phyloP scores from a whole-genome alignment of 2,329 filamentous ascomycete genomes.

The Arthrobotrys entomopaga region DNA sequence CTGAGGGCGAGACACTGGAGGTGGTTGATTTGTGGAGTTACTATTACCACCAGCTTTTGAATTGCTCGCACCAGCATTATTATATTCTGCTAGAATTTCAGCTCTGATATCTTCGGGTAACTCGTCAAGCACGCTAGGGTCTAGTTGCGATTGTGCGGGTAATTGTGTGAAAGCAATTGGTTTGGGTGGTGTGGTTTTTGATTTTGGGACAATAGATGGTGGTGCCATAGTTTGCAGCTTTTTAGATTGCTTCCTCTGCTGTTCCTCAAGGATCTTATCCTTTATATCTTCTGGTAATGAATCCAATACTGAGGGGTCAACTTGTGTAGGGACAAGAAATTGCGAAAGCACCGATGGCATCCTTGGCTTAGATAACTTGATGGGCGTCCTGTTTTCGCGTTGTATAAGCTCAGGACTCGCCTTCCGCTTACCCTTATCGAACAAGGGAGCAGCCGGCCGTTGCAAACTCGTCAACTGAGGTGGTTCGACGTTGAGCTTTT shows the following conservation, averaged over 20 bases:
- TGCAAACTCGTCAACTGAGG: conserved; percentile 67
- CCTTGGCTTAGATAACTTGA: conserved; percentile 73
- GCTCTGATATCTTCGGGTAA: conserved; percentile 86
- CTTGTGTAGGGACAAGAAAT: conserved; percentile 85
- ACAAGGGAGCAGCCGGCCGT: conserved; percentile 59
- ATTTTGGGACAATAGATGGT: conserved; percentile 57
- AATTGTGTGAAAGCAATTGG: conserved; percentile 57
- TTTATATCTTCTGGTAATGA: conserved; percentile 87
- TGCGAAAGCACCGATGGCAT: conserved; percentile 76
- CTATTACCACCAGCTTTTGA: conserved; percentile 39
- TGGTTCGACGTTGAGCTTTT: conserved; percentile 62
- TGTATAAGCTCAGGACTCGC: conserved; percentile 59
- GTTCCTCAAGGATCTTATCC: conserved; percentile 75
- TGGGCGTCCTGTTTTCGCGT: conserved; percentile 68
- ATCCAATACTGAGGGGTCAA: conserved; percentile 81
- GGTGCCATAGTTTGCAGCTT: conserved; percentile 57
- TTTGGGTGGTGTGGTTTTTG: conserved; percentile 61
- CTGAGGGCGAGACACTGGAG: conserved; percentile 69
- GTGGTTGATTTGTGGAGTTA: conserved; percentile 60
- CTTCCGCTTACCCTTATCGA: conserved; percentile 62
- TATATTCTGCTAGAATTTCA: conserved; percentile 81
- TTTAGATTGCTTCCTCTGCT: conserved; percentile 58
- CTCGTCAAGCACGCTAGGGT: conserved; percentile 82
- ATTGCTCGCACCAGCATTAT: conserved; percentile 59
- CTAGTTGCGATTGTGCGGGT: conserved; percentile 77